phyloP scores from a whole-genome alignment of 106 monocot species.

The Acorus gramineus region DNA sequence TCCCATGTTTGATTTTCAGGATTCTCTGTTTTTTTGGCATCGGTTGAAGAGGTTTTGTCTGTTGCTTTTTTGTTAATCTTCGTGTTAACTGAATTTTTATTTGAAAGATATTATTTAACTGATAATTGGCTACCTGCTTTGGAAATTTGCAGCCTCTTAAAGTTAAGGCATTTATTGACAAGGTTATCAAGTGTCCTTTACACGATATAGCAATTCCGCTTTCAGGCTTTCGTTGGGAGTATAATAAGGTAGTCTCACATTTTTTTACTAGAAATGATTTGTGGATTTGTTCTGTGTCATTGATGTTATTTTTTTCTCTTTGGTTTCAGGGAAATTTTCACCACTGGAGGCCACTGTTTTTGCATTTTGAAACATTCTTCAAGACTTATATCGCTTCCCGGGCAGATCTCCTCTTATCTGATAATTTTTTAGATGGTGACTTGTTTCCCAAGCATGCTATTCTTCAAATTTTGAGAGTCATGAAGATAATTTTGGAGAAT shows the following conservation, averaged over 20 bases:
- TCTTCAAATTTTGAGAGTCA: slow-evolving; percentile 86
- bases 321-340: slow-evolving; percentile 88
- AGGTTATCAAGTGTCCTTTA: slow-evolving; percentile 88
- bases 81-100: too few species aligned
- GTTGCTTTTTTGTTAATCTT: too few species aligned
- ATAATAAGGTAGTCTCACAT: slow-evolving; percentile 51
- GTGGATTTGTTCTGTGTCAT: not conserved
- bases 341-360: slow-evolving; percentile 93
- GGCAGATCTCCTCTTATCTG: slow-evolving; percentile 82
- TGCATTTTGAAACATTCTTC: slow-evolving; percentile 97
- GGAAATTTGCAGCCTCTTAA: slow-evolving; percentile 59
- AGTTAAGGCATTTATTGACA: slow-evolving; percentile 92
- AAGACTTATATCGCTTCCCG: slow-evolving; percentile 76
- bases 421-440: slow-evolving; percentile 62
- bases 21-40: too few species aligned
- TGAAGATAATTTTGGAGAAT: slow-evolving; percentile 93
- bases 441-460: slow-evolving; percentile 78
- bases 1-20: too few species aligned
- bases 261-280: not conserved
- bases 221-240: slow-evolving; percentile 98
- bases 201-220: slow-evolving; percentile 93
- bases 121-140: not conserved
- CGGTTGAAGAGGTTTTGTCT: too few species aligned
- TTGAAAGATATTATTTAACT: too few species aligned
- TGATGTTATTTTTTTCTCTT: slow-evolving; percentile 3